These are phyloP conservation scores for Pythium aristosporum DNA, from an alignment of 352 stramenopile genomes.

Conservation along the genomic window DNA sequence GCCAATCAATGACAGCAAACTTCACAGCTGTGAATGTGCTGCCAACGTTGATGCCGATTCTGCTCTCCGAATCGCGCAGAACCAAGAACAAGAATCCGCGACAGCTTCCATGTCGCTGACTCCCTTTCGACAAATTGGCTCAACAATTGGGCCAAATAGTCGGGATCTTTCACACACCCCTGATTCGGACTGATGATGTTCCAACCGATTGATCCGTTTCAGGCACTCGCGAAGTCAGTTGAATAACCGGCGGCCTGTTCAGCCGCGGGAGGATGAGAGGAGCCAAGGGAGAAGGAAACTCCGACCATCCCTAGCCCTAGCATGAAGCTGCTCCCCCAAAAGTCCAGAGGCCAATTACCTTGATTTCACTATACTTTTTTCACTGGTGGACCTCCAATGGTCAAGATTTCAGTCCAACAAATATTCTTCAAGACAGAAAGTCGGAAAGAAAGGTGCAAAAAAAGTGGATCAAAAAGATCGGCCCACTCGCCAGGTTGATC, in stretches of 20 bases:
- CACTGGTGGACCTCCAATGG: constrained; percentile 15
- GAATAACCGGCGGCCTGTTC: constrained; percentile 11
- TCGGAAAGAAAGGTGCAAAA: constrained; percentile 33
- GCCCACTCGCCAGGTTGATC: constrained; percentile 11
- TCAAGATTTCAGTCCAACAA: constrained; percentile 50
- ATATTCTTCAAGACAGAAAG: constrained; percentile 44
- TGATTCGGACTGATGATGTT: neutral
- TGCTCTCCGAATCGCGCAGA: neutral
- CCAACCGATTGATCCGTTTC: constrained; percentile 14
- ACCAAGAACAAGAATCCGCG: constrained; percentile 6
- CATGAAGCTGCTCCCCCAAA: constrained; percentile 5
- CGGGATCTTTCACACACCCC: neutral
- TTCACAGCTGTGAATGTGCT: constrained; percentile 1
- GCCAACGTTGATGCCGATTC: neutral
- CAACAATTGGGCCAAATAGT: neutral
- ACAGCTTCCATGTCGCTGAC: constrained; percentile 11
- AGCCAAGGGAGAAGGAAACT: constrained; percentile 22
- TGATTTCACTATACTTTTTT: constrained; percentile 25
- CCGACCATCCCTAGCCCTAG: constrained; percentile 25
- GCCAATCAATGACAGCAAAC: constrained; percentile 14
- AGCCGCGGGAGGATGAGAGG: neutral
- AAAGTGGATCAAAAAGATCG: constrained; percentile 23
- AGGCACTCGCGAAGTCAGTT: constrained; percentile 20
- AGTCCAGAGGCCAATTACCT: constrained; percentile 23
- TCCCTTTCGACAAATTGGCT: constrained; percentile 21